Percentiles rank a stretch among this genome's conserved stretches.
These are phyloP conservation scores for Flagelloscypha sp. DNA, from an alignment of 768 basidiomycete genomes.

Conservation along the genomic window DNA sequence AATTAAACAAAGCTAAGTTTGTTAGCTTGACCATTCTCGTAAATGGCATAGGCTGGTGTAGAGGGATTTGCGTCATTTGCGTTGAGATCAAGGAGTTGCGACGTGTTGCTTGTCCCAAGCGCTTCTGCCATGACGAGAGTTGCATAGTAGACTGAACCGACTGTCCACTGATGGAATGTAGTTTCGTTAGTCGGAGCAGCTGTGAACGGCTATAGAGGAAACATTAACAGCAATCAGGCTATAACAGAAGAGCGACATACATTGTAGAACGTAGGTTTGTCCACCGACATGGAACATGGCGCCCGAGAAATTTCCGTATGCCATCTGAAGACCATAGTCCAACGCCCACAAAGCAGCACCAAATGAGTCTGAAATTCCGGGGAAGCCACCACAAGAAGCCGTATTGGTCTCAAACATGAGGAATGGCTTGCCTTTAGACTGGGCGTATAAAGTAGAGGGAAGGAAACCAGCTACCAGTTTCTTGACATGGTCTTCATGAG, in stretches of 20 bases:
- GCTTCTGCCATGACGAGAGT: slow-evolving; percentile 62
- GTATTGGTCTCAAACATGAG: slow-evolving; percentile 50
- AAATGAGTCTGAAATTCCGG: slow-evolving; percentile 42
- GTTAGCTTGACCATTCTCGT: slow-evolving; percentile 61
- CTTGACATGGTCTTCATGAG: slow-evolving; percentile 44
- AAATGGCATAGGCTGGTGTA: slow-evolving; percentile 67
- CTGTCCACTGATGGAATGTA: slow-evolving; percentile 57
- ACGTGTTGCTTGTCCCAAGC: slow-evolving; percentile 52
- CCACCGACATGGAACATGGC: slow-evolving; percentile 42
- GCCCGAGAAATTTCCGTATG: slow-evolving; percentile 41
- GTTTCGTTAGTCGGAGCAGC: slow-evolving; percentile 51
- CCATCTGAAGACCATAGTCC: slow-evolving; percentile 44
- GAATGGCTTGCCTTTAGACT: slow-evolving; percentile 35
- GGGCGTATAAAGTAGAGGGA: slow-evolving; percentile 33
- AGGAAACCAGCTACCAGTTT: slow-evolving; percentile 47
- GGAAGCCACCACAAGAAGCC: slow-evolving; percentile 46
- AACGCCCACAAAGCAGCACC: slow-evolving; percentile 43
- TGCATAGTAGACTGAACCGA: slow-evolving; percentile 69
- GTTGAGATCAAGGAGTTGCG: slow-evolving; percentile 61
- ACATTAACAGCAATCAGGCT: slow-evolving; percentile 41
- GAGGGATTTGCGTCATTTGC: slow-evolving; percentile 40
- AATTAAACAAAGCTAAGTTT: slow-evolving; percentile 68
- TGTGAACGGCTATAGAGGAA: slow-evolving; percentile 48
- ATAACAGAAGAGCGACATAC: too few species aligned
- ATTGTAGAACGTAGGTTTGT: slow-evolving; percentile 53